Base-by-base conservation (phyloP, 2,329 filamentous ascomycete species). In the Alternaria panax region DNA sequence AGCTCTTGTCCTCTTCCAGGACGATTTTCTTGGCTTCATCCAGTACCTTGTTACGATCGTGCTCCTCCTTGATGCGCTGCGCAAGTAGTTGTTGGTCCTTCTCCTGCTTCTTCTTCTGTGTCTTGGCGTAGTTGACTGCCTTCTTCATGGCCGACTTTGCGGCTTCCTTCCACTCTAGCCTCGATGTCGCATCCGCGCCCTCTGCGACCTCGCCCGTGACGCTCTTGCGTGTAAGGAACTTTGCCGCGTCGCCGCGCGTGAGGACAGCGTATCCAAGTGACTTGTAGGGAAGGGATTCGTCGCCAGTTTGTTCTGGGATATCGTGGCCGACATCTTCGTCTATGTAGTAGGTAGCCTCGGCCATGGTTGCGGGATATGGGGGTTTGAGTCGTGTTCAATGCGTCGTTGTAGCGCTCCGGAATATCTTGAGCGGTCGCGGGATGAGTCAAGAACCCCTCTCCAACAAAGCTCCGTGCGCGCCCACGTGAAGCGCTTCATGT, bases 141-240 rank as follows among this genome's bases (percentile, higher is more conserved):
- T 96, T 96, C 84, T 96, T 97, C 75, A 92, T 79, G 22, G 92
- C 92, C 60, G 90, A 91, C 83, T 95, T 96, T 61, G 91, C 89
- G 20, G 88, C 90, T 55, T 90, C 88, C 81, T 93, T 94, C 90
- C 90, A 97, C 69, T 88, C 85, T 65, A 89, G 79, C 65, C 87
- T 85, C 54, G 84, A 85, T 54, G 84, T 83, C 64, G 85, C 84
- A 70, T 92, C 91, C 63, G 88, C 68, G 54, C 76, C 75, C 57
- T 78, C 76, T 14, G 75, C 69, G 3, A 77, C 46, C 36, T 77
- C 74, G 43, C 75, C 76, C 2, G 75, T 76, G 47, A 75, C 63
- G 51, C 74, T 77, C 69, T 91, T 90, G 75, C 90, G 87, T 47
- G 85, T 88, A 64, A 90, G 83, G 79, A 92, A 95, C 69, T 84